These are phyloP conservation scores for Candida gorgasii DNA, from an alignment of 805 yeast species.

Conservation along the genomic window DNA sequence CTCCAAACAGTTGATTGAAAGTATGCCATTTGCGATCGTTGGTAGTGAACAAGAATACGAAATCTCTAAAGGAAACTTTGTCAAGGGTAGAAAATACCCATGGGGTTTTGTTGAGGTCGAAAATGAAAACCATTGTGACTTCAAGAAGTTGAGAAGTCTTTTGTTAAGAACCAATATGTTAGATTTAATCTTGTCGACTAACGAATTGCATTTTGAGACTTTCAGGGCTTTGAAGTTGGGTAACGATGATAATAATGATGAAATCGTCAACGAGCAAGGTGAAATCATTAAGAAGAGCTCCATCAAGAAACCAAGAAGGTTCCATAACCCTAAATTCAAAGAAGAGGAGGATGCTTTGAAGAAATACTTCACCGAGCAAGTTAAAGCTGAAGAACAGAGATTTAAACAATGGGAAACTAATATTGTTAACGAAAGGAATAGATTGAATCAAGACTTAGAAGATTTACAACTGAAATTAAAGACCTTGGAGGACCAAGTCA, in stretches of 20 bases:
- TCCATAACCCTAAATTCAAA: constrained; percentile 84
- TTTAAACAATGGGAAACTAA: constrained; percentile 99
- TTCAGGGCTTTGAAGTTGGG: constrained; percentile 74
- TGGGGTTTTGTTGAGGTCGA: constrained; percentile 92
- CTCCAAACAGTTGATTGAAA: constrained; percentile 74
- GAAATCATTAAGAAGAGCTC: constrained; percentile 30
- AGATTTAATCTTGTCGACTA: constrained; percentile 76
- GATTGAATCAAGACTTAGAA: constrained; percentile 91
- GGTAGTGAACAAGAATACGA: constrained; percentile 75
- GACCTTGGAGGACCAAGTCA: constrained; percentile 73
- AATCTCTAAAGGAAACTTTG: constrained; percentile 59
- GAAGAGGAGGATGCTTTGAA: constrained; percentile 95
- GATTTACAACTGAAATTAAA: constrained; percentile 79
- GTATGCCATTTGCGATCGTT: constrained; percentile 85
- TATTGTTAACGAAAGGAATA: constrained; percentile 90
- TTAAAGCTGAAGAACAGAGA: constrained; percentile 93
- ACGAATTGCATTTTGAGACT: constrained; percentile 78
- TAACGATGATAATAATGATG: constrained; percentile 32
- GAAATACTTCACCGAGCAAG: constrained; percentile 93
- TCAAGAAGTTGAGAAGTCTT: constrained; percentile 75
- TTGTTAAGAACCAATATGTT: constrained; percentile 81
- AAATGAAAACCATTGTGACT: constrained; percentile 83
- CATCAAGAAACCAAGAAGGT: constrained; percentile 53
- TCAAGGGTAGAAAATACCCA: constrained; percentile 82
- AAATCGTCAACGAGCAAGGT: constrained; percentile 29